Conservation (phyloP, 148 eudicot species). For the Cornus kousa region DNA sequence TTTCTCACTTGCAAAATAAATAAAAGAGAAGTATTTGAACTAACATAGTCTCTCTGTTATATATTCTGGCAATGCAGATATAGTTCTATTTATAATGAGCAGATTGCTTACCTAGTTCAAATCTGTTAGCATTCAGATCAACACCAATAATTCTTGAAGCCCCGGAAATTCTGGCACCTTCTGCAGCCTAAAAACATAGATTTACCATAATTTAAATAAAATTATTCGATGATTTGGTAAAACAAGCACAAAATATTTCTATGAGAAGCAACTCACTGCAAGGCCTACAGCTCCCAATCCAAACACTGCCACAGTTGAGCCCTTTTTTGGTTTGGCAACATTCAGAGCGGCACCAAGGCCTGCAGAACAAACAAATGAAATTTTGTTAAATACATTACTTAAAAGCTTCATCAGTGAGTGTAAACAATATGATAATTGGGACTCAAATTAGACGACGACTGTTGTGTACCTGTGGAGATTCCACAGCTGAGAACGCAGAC, state of each 20-base stretch:
- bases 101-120: slow-evolving; percentile 30
- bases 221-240: background rate
- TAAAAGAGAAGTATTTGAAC: background rate
- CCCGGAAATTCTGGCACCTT: slow-evolving; percentile 52
- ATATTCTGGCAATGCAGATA: too few relatives aligned
- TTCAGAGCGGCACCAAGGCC: slow-evolving; percentile 85
- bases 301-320: slow-evolving; percentile 73
- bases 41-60: background rate
- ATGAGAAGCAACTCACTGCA: slow-evolving; percentile 53
- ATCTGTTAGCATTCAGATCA: slow-evolving; percentile 39
- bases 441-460: too few relatives aligned
- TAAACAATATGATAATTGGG: too few relatives aligned
- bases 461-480: background rate
- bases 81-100: background rate
- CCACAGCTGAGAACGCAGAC: background rate
- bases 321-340: slow-evolving; percentile 79
- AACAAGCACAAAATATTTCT: background rate
- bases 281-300: slow-evolving; percentile 90
- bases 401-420: too few relatives aligned
- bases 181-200: slow-evolving; percentile 34
- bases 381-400: too few relatives aligned
- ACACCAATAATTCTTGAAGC: slow-evolving; percentile 55
- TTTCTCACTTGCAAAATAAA: too few relatives aligned
- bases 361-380: too few relatives aligned
- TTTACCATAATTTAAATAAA: background rate